These are phyloP conservation scores for Periconia sp. DNA, from an alignment of 2,329 filamentous ascomycete genomes.

Conservation along the genomic window DNA sequence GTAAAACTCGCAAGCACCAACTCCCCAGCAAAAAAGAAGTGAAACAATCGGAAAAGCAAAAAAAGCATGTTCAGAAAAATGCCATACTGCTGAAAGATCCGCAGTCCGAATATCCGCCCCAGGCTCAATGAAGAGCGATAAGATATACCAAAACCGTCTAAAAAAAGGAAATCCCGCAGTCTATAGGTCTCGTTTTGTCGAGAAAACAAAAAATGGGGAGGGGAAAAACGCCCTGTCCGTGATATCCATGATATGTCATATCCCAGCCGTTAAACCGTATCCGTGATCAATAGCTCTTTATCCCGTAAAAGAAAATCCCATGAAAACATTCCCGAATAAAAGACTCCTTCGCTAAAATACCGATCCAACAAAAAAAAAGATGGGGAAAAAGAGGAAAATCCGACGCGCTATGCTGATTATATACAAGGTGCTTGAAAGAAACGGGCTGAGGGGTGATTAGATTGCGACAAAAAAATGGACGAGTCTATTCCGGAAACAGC, in stretches of 20 bases:
- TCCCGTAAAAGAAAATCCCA: conserved; percentile 2
- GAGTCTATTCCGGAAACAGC: conserved; percentile 1
- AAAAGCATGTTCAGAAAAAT: neutral
- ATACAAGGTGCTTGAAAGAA: neutral
- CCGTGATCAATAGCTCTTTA: conserved; percentile 6
- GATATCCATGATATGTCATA: conserved; percentile 12
- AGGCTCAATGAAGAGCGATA: no score
- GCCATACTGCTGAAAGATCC: no score
- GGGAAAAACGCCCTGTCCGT: neutral
- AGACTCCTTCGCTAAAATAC: conserved; percentile 19
- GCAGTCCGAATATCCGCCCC: no score
- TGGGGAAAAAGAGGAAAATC: conserved; percentile 7
- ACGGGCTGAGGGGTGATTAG: neutral
- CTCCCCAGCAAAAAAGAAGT: neutral
- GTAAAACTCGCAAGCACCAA: no score
- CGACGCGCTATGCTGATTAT: conserved; percentile 11
- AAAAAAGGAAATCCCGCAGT: no score
- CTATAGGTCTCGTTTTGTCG: neutral
- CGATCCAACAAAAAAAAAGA: neutral
- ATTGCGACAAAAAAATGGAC: conserved; percentile 6
- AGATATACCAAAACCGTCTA: no score
- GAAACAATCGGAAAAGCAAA: no score
- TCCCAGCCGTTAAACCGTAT: conserved; percentile 5
- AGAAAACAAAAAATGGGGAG: neutral
- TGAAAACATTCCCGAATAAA: neutral